A percentile compares a stretch with the other conserved stretches of the same genome.
phyloP scores from a whole-genome alignment of 768 basidiomycete genomes.

The Coprinellus micaceus region DNA sequence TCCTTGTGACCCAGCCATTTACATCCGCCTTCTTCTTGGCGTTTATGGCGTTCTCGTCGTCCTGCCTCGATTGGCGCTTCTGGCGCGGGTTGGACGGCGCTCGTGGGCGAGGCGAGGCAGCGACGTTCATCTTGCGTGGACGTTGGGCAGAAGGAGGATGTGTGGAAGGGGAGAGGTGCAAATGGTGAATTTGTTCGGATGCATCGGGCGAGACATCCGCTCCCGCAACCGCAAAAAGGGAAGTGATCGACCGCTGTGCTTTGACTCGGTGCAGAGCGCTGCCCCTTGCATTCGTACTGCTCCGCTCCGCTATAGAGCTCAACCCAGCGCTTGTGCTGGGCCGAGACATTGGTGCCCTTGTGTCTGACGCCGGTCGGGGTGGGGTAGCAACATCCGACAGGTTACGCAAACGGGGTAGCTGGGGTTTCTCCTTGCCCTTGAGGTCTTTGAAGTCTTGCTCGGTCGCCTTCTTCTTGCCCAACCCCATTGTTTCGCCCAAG shows the following conservation, averaged over 20 bases:
- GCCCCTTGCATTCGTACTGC: neutral
- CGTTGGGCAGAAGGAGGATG: neutral
- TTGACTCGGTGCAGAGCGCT: constrained; percentile 20
- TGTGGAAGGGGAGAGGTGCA: constrained; percentile 7
- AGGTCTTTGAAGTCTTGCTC: neutral
- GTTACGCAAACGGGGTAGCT: constrained; percentile 7
- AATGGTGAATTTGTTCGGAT: constrained; percentile 1
- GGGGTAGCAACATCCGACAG: constrained; percentile 10
- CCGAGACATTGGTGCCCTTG: constrained; percentile 9
- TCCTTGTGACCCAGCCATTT: constrained; percentile 36
- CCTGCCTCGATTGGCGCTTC: neutral
- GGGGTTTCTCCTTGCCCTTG: constrained; percentile 24
- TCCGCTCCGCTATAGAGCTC: neutral
- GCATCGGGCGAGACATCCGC: constrained; percentile 6
- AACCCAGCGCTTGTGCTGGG: constrained; percentile 10
- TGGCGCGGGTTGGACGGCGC: neutral
- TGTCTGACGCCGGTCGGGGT: constrained; percentile 6
- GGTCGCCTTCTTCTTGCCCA: constrained; percentile 28
- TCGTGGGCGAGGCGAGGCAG: neutral
- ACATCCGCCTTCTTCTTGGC: constrained; percentile 18
- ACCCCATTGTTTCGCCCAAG: constrained; percentile 32
- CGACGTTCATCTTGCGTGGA: constrained; percentile 6
- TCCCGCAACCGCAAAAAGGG: constrained; percentile 24
- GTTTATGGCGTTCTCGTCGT: constrained; percentile 18
- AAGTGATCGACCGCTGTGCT: constrained; percentile 37